phyloP scores from a whole-genome alignment of 2,329 filamentous ascomycete genomes.

The Fusarium proliferatum region DNA sequence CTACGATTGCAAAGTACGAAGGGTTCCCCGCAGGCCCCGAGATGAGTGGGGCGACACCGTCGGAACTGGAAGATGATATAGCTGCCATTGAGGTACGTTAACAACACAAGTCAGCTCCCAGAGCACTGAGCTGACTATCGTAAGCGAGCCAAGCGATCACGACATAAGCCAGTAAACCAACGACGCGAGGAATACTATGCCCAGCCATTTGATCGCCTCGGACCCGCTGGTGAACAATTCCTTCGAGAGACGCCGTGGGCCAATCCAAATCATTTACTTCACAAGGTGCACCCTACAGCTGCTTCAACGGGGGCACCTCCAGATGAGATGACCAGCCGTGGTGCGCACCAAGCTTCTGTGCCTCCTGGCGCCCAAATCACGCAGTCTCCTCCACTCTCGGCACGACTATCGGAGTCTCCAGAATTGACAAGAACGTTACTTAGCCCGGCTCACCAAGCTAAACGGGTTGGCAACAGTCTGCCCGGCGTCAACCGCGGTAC shows the following conservation, averaged over 20 bases:
- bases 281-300: constrained; percentile 60
- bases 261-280: constrained; percentile 83
- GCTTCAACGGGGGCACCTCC: constrained; percentile 18
- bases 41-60: constrained; percentile 75
- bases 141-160: constrained; percentile 50
- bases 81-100: constrained; percentile 81
- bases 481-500: constrained; percentile 48
- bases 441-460: constrained; percentile 49
- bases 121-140: constrained; percentile 32
- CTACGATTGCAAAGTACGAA: constrained; percentile 92
- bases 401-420: constrained; percentile 55
- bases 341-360: constrained; percentile 31
- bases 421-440: constrained; percentile 55
- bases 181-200: constrained; percentile 62
- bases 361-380: constrained; percentile 35
- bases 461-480: constrained; percentile 47
- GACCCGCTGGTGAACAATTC: constrained; percentile 84
- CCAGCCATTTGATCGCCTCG: constrained; percentile 61
- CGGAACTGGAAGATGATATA: constrained; percentile 87
- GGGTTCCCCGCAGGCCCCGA: constrained; percentile 96
- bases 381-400: constrained; percentile 44
- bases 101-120: constrained; percentile 33
- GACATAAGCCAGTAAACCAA: constrained; percentile 54
- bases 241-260: constrained; percentile 93
- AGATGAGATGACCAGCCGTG: constrained; percentile 32